These are phyloP conservation scores for Collybiopsis luxurians DNA, from an alignment of 768 basidiomycete species.

Conservation along the genomic window DNA sequence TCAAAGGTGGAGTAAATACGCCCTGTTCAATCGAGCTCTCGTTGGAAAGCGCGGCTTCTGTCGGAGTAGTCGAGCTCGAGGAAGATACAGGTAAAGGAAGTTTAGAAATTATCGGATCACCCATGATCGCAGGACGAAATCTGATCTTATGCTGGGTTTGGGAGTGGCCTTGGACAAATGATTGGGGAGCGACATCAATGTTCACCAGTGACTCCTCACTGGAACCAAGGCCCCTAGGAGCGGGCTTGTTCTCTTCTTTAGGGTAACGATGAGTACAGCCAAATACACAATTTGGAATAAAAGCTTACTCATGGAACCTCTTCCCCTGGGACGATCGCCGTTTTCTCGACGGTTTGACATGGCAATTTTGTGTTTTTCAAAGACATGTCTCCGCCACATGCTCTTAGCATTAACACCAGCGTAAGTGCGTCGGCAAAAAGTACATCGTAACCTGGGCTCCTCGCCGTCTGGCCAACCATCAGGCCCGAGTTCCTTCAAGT, in stretches of 20 bases:
- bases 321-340: conserved; percentile 59
- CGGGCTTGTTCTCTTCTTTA: conserved; percentile 56
- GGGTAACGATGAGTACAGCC: neutral
- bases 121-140: conserved; percentile 36
- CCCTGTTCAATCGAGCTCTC: conserved; percentile 2
- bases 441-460: conserved; percentile 77
- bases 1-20: conserved; percentile 20
- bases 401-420: conserved; percentile 88
- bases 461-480: conserved; percentile 81
- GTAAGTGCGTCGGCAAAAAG: conserved; percentile 81
- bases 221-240: conserved; percentile 14
- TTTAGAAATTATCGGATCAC: conserved; percentile 13
- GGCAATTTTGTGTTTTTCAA: conserved; percentile 87
- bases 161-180: conserved; percentile 27
- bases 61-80: conserved; percentile 10
- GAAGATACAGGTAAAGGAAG: conserved; percentile 19
- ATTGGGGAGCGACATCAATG: conserved; percentile 39
- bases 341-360: conserved; percentile 84
- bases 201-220: conserved; percentile 25
- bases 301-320: conserved; percentile 62
- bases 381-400: conserved; percentile 89
- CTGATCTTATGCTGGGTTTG: conserved; percentile 35
- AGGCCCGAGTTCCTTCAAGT: conserved; percentile 62
- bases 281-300: neutral
- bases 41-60: conserved; percentile 21